These are phyloP conservation scores for Glomus cerebriforme DNA, from an alignment of 192 early-diverging fungal genomes.

Conservation along the genomic window DNA sequence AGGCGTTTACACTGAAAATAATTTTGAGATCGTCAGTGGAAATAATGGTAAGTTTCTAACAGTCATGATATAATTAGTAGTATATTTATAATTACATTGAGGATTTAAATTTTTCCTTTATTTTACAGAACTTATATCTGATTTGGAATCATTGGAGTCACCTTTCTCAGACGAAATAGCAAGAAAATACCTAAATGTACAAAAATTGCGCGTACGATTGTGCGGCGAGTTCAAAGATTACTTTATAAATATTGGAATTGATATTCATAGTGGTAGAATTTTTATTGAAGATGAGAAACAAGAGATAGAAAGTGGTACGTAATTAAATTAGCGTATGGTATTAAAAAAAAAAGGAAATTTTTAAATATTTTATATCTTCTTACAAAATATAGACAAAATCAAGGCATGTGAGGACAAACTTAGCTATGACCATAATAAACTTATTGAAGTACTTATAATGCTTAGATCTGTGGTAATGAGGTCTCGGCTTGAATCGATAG, in stretches of 20 bases:
- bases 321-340: not conserved
- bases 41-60: not conserved
- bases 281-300: slow-evolving; percentile 15
- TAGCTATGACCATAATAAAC: not conserved
- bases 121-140: not conserved
- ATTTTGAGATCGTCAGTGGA: slow-evolving; percentile 8
- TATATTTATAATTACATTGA: not conserved
- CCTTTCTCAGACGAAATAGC: slow-evolving; percentile 1
- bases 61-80: not conserved
- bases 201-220: not conserved
- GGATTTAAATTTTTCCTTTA: not conserved
- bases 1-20: not conserved
- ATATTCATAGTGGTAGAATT: slow-evolving; percentile 9
- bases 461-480: not conserved
- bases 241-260: slow-evolving; percentile 12
- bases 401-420: not conserved
- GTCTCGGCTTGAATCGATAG: slow-evolving; percentile 11
- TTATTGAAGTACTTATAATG: not conserved
- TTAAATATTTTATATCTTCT: not conserved
- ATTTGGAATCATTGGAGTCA: not conserved
- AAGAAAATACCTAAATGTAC: slow-evolving; percentile 12
- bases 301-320: not conserved
- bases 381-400: not conserved
- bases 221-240: not conserved
- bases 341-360: not conserved